Evolutionary conservation across 495 filamentous ascomycete species (phyloP).

Genomic region (Annulohypoxylon stygium): DNA sequence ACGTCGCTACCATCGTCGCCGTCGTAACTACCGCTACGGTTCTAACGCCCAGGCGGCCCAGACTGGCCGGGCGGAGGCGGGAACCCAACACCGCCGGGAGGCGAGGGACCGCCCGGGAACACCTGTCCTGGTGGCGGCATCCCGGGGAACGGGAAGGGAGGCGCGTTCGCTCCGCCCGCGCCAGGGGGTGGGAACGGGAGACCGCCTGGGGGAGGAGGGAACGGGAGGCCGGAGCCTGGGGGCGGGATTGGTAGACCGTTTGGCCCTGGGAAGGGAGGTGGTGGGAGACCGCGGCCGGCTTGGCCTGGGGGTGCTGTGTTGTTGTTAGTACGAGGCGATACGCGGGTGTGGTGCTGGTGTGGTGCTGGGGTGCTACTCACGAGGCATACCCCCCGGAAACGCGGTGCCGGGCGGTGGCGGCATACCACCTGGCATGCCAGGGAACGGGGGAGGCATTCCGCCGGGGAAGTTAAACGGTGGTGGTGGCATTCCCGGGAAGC

Average conservation of each 20-base stretch:
- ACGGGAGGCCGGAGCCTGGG: conserved; percentile 55
- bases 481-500: conserved; percentile 53
- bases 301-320: conserved; percentile 63
- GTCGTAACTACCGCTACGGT: background rate
- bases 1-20: conserved; percentile 18
- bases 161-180: conserved; percentile 46
- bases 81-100: conserved; percentile 53
- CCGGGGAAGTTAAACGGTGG: conserved; percentile 48
- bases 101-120: conserved; percentile 52
- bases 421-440: conserved; percentile 53
- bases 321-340: background rate
- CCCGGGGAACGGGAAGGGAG: conserved; percentile 51
- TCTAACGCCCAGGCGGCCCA: conserved; percentile 49
- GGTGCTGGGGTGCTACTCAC: conserved; percentile 39
- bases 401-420: conserved; percentile 48
- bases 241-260: conserved; percentile 59
- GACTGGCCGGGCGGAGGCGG: conserved; percentile 56
- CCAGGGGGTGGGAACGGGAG: conserved; percentile 76
- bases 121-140: conserved; percentile 59
- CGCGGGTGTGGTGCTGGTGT: background rate
- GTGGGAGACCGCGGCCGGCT: conserved; percentile 65
- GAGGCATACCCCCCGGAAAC: conserved; percentile 52
- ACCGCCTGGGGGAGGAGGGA: conserved; percentile 60
- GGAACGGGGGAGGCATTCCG: conserved; percentile 55
- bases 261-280: conserved; percentile 74